Conservation (phyloP, 768 basidiomycete genomes). For the Trametes sanguinea region DNA sequence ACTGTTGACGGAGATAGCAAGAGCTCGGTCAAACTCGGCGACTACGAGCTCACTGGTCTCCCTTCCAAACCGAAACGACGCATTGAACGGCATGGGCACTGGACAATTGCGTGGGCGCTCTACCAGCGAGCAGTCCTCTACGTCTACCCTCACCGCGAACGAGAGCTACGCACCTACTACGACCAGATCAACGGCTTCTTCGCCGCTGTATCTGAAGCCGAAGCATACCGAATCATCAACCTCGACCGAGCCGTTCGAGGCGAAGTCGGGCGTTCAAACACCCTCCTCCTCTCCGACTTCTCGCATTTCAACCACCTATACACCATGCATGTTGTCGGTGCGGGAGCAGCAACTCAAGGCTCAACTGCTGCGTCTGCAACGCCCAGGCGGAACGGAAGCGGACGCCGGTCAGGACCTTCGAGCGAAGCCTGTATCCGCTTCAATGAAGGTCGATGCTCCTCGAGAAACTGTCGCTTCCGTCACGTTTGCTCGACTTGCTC, state of each 20-base stretch:
- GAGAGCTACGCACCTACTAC: constrained; percentile 33
- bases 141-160: constrained; percentile 11
- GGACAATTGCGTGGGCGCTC: constrained; percentile 29
- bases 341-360: background rate
- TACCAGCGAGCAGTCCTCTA: constrained; percentile 24
- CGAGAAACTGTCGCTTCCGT: constrained; percentile 23
- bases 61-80: constrained; percentile 17
- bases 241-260: constrained; percentile 36
- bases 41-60: constrained; percentile 18
- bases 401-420: background rate
- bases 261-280: constrained; percentile 22
- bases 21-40: constrained; percentile 20
- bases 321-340: background rate
- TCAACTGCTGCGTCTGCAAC: background rate
- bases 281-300: constrained; percentile 28
- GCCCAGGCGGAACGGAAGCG: background rate
- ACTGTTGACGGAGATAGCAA: constrained; percentile 16
- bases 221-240: constrained; percentile 27
- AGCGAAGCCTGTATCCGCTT: constrained; percentile 25
- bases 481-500: constrained; percentile 28
- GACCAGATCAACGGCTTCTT: constrained; percentile 32
- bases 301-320: constrained; percentile 13
- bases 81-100: constrained; percentile 27
- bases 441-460: constrained; percentile 27
- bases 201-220: constrained; percentile 19